phyloP scores from a whole-genome alignment of 2,329 filamentous ascomycete species.

The Aureobasidium sp. region DNA sequence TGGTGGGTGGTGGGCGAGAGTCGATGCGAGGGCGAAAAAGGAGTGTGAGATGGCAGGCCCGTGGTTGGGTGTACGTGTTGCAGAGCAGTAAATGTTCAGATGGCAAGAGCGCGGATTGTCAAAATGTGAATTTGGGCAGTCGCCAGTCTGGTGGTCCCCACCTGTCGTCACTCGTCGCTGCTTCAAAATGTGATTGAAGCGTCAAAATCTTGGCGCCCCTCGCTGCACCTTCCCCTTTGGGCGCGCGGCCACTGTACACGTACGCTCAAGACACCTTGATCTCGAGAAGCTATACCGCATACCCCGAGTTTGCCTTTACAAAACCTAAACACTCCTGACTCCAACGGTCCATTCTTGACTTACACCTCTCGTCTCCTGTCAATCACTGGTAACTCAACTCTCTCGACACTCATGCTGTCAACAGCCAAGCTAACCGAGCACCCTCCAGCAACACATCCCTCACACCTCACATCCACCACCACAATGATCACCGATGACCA shows the following conservation, averaged over 20 bases:
- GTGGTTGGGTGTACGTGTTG: background rate
- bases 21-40: constrained; percentile 10
- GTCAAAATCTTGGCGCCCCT: background rate
- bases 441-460: background rate
- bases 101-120: background rate
- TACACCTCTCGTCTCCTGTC: background rate
- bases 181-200: background rate
- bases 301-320: background rate
- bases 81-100: too few relatives aligned
- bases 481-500: constrained; percentile 92
- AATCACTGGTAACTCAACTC: background rate
- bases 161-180: background rate
- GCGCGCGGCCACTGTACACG: background rate
- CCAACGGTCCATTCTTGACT: background rate
- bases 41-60: background rate
- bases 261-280: constrained; percentile 6
- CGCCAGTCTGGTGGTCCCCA: background rate
- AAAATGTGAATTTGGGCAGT: background rate
- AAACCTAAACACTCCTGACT: background rate
- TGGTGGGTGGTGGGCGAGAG: constrained; percentile 38
- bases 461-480: constrained; percentile 21
- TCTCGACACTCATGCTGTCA: background rate
- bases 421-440: background rate
- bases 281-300: background rate
- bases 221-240: background rate